These are phyloP conservation scores for Protea cynaroides DNA, from an alignment of 164 flowering plant genomes.

Conservation along the genomic window DNA sequence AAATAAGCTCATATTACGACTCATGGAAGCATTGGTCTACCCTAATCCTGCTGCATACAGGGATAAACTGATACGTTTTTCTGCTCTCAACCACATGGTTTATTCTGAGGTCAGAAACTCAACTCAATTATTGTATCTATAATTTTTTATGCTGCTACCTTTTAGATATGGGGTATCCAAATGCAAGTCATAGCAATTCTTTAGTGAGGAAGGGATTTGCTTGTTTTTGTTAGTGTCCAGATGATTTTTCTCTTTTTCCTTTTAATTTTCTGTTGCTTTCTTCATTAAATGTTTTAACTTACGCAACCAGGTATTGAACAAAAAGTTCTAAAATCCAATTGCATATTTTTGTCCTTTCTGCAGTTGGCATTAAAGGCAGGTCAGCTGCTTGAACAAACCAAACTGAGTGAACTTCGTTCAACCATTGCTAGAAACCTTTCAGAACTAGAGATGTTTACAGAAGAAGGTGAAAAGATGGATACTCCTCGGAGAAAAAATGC, in stretches of 20 bases:
- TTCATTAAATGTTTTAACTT: neutral
- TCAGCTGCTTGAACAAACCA: constrained; percentile 94
- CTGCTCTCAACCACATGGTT: constrained; percentile 59
- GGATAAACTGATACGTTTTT: constrained; percentile 62
- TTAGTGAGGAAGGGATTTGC: neutral
- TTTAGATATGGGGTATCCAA: neutral
- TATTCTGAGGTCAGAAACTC: constrained; percentile 72
- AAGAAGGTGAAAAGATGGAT: constrained; percentile 91
- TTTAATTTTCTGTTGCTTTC: neutral
- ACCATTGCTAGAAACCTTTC: constrained; percentile 97
- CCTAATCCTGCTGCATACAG: constrained; percentile 87
- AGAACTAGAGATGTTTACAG: constrained; percentile 98
- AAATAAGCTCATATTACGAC: constrained; percentile 76
- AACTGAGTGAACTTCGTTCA: constrained; percentile 95
- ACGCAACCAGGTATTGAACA: neutral
- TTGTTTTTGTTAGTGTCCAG: neutral
- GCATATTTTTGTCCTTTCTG: constrained; percentile 8
- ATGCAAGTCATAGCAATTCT: neutral
- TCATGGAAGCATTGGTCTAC: constrained; percentile 74
- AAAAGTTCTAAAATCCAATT: neutral
- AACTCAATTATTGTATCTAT: neutral
- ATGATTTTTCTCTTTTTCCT: neutral
- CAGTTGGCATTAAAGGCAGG: constrained; percentile 98
- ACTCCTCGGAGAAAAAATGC: constrained; percentile 98
- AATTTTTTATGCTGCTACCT: neutral